Conservation (phyloP, 495 filamentous ascomycete genomes). For the Penicillium egyptiacum region DNA sequence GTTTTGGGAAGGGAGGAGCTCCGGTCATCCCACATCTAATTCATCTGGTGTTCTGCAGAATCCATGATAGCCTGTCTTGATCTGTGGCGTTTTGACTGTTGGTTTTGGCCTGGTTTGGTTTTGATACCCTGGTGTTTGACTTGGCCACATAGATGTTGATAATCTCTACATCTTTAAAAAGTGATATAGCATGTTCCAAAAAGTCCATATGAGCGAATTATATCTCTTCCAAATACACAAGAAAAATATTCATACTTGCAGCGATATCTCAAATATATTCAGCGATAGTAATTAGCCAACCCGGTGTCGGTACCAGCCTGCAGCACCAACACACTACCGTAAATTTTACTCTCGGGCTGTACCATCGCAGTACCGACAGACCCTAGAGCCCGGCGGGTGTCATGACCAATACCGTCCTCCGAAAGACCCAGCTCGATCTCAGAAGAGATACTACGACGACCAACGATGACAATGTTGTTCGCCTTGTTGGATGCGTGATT, state of each 20-base stretch:
- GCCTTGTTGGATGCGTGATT: conserved; percentile 63
- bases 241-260: not conserved
- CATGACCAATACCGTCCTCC: conserved; percentile 37
- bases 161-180: not conserved
- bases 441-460: conserved; percentile 47
- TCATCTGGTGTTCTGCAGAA: not conserved
- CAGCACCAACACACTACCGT: conserved; percentile 75
- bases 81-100: not conserved
- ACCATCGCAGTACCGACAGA: conserved; percentile 61
- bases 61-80: not conserved
- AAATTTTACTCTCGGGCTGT: conserved; percentile 55
- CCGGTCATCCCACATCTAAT: conserved; percentile 5
- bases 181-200: not conserved
- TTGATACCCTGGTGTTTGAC: not conserved
- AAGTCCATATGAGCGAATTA: not conserved
- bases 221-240: not conserved
- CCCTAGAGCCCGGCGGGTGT: conserved; percentile 65
- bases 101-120: not conserved
- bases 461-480: conserved; percentile 77
- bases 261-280: not conserved
- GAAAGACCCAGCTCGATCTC: conserved; percentile 15
- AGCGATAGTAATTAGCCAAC: conserved; percentile 9
- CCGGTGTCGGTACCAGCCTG: conserved; percentile 52
- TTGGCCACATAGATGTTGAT: not conserved
- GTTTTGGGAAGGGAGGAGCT: conserved; percentile 11